phyloP scores from a whole-genome alignment of 2,329 filamentous ascomycete genomes.

The Saccharata proteae region DNA sequence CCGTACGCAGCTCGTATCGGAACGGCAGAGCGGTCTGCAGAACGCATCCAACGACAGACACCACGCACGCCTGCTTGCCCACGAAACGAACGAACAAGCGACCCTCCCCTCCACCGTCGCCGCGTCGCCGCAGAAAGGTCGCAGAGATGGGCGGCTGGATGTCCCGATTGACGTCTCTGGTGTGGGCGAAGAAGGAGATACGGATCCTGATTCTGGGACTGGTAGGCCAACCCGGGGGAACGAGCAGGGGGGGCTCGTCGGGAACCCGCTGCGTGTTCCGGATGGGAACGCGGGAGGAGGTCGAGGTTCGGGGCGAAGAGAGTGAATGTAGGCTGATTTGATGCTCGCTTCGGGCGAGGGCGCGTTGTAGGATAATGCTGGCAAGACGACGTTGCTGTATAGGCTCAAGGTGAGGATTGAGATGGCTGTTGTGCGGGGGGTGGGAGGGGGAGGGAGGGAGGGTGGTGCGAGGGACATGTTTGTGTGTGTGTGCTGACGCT shows the following conservation, averaged over 20 bases:
- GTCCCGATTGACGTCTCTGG: conserved; percentile 51
- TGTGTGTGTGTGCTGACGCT: conserved; percentile 5
- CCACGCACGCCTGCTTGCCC: too few species aligned
- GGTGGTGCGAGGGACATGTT: not conserved
- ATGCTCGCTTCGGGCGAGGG: conserved; percentile 2
- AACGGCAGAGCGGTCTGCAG: too few species aligned
- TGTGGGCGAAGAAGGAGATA: conserved; percentile 96
- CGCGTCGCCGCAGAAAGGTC: not conserved
- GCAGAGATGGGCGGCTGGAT: conserved; percentile 43
- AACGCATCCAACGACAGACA: too few species aligned
- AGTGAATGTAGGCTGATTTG: conserved; percentile 1
- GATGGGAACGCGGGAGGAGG: not conserved
- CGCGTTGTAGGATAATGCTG: conserved; percentile 90
- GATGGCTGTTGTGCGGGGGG: too few species aligned
- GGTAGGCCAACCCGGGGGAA: conserved; percentile 41
- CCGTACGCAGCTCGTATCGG: too few species aligned
- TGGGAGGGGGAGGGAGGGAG: not conserved
- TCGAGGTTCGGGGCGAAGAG: not conserved
- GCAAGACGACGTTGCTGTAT: conserved; percentile 95
- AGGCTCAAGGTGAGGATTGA: conserved; percentile 78
- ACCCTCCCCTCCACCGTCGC: too few species aligned
- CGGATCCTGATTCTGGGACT: conserved; percentile 88
- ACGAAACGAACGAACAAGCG: too few species aligned
- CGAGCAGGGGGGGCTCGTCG: not conserved
- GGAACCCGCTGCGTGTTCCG: too few species aligned